Percentiles rank a stretch among this genome's conserved stretches.
Evolutionary conservation across 2,329 filamentous ascomycete genomes (phyloP).

Genomic region (Neocucurbitaria cava): DNA sequence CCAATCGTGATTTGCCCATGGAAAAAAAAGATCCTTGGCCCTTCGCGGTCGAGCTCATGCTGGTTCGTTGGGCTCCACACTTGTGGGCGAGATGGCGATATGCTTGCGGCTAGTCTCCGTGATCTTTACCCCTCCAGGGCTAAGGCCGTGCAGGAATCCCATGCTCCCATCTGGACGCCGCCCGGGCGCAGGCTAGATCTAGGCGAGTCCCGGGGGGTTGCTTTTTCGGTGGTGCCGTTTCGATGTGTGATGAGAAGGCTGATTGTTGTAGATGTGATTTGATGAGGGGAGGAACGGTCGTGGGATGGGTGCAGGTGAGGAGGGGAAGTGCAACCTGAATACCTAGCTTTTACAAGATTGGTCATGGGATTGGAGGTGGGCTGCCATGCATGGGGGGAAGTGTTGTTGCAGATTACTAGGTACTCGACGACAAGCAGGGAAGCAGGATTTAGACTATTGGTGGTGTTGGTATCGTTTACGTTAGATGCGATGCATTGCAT

Average conservation of each 20-base stretch:
- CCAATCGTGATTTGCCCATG: slow-evolving; percentile 1
- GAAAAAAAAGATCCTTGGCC: slow-evolving; percentile 33
- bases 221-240: slow-evolving; percentile 26
- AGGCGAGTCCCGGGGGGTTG: slow-evolving; percentile 33
- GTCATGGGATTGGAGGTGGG: neutral
- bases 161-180: slow-evolving; percentile 25
- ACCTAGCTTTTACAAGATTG: slow-evolving; percentile 2
- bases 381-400: too few relatives aligned
- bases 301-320: neutral
- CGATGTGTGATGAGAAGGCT: slow-evolving; percentile 3
- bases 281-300: neutral
- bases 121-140: slow-evolving; percentile 17
- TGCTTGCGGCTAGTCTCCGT: slow-evolving; percentile 24
- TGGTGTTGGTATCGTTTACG: too few relatives aligned
- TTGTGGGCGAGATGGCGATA: too few relatives aligned
- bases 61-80: slow-evolving; percentile 36
- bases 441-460: too few relatives aligned
- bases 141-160: slow-evolving; percentile 14
- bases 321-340: neutral
- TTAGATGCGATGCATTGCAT: too few relatives aligned
- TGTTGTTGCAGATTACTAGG: too few relatives aligned
- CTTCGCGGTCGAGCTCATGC: slow-evolving; percentile 17
- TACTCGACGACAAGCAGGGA: too few relatives aligned
- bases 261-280: neutral
- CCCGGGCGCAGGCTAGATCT: slow-evolving; percentile 10